Evolutionary conservation across 2,329 filamentous ascomycete genomes (phyloP).

Genomic region (Trichophyton mentagrophytes): DNA sequence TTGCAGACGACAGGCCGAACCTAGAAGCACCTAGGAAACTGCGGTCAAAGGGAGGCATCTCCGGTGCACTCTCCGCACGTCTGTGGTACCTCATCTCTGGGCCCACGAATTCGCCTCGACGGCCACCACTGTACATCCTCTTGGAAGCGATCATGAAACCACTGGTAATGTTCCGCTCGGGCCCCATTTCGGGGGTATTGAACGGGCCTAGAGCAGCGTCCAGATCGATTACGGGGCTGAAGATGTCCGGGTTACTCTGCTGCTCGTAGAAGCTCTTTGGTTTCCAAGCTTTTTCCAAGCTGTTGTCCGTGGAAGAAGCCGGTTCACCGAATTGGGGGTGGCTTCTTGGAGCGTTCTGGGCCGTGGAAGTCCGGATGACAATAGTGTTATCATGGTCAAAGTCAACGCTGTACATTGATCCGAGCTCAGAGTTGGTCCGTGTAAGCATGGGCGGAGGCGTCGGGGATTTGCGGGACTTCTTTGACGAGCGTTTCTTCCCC

Average conservation of each 20-base stretch:
- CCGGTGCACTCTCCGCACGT: slow-evolving; percentile 38
- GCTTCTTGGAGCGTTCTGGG: slow-evolving; percentile 21
- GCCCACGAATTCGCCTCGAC: slow-evolving; percentile 34
- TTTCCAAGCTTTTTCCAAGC: slow-evolving; percentile 29
- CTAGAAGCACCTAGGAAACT: slow-evolving; percentile 27
- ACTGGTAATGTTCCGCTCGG: slow-evolving; percentile 20
- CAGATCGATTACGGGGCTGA: slow-evolving; percentile 77
- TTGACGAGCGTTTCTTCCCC: slow-evolving; percentile 33
- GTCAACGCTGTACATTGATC: slow-evolving; percentile 33
- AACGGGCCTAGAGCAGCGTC: slow-evolving; percentile 89
- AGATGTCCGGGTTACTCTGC: slow-evolving; percentile 46
- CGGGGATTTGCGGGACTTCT: slow-evolving; percentile 28
- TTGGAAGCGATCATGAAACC: slow-evolving; percentile 30
- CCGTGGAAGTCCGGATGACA: slow-evolving; percentile 34
- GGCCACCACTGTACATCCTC: slow-evolving; percentile 38
- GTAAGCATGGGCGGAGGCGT: slow-evolving; percentile 34
- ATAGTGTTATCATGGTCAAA: slow-evolving; percentile 40
- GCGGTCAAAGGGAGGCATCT: slow-evolving; percentile 37
- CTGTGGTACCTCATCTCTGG: slow-evolving; percentile 40
- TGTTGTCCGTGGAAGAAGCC: slow-evolving; percentile 11
- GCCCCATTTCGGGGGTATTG: slow-evolving; percentile 50
- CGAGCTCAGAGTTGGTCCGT: slow-evolving; percentile 30
- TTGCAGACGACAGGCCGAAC: slow-evolving; percentile 26
- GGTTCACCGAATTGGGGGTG: slow-evolving; percentile 8
- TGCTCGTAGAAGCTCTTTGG: slow-evolving; percentile 35